A percentile compares a stretch with the other conserved stretches of the same genome.
phyloP scores from a whole-genome alignment of 1,284 basidiomycete species.

The Marasmius fiardii region DNA sequence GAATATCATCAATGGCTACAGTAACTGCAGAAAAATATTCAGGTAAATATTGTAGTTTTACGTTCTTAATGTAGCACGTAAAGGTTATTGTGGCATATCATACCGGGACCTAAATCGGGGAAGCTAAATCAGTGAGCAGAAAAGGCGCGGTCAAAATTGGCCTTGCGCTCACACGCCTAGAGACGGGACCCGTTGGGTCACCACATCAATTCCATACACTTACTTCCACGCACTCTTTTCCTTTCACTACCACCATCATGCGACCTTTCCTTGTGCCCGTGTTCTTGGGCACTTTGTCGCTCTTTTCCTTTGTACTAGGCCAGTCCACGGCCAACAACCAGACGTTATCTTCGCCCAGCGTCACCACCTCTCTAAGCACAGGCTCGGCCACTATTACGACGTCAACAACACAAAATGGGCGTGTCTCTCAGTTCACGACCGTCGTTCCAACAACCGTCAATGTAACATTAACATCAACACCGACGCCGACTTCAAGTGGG shows the following conservation, averaged over 20 bases:
- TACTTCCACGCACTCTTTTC: conserved; percentile 13
- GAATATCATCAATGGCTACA: too few species aligned
- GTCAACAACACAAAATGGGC: conserved; percentile 43
- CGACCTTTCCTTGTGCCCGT: conserved; percentile 11
- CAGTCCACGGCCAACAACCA: conserved; percentile 18
- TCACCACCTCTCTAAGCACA: conserved; percentile 50
- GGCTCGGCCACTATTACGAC: conserved; percentile 44
- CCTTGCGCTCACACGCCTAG: too few species aligned
- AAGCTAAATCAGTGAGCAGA: not conserved
- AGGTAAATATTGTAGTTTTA: too few species aligned
- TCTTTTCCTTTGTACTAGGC: conserved; percentile 12
- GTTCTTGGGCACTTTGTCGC: conserved; percentile 11
- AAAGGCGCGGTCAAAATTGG: not conserved
- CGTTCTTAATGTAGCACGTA: too few species aligned
- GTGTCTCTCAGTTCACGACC: conserved; percentile 45
- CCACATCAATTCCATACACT: not conserved
- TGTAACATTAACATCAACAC: conserved; percentile 46
- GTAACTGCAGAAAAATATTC: too few species aligned
- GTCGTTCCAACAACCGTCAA: conserved; percentile 56
- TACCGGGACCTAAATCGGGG: too few species aligned
- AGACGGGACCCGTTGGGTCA: not conserved
- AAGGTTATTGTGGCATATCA: too few species aligned
- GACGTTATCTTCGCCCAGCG: conserved; percentile 7
- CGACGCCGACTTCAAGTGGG: conserved; percentile 30
- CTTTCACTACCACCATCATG: conserved; percentile 20